These are phyloP conservation scores for Diaporthe sp. DNA, from an alignment of 2,329 filamentous ascomycete species.

Conservation along the genomic window DNA sequence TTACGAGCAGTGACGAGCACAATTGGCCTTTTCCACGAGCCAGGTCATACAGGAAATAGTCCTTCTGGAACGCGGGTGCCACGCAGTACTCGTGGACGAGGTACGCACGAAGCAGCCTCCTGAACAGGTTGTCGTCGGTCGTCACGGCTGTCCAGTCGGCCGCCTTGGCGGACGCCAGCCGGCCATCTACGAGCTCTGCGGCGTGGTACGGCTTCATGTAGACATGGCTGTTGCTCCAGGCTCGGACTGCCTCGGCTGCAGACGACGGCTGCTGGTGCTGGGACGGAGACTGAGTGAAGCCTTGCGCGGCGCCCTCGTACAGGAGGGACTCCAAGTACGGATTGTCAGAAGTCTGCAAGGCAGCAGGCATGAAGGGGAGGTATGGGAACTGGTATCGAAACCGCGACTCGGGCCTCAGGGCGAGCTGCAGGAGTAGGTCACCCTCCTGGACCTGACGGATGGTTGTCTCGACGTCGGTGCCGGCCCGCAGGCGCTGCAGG, in stretches of 20 bases:
- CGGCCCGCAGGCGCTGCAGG: slow-evolving; percentile 9
- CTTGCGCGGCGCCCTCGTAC: neutral
- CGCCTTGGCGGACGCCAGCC: neutral
- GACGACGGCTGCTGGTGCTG: neutral
- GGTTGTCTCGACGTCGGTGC: neutral
- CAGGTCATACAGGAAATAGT: slow-evolving; percentile 13
- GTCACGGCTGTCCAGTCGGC: neutral
- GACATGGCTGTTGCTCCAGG: neutral
- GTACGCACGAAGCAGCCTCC: neutral
- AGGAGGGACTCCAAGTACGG: slow-evolving; percentile 2
- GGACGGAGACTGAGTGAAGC: neutral
- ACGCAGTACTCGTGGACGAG: slow-evolving; percentile 6
- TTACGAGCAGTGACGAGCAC: slow-evolving; percentile 13
- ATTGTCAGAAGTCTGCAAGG: slow-evolving; percentile 24
- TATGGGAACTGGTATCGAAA: slow-evolving; percentile 18
- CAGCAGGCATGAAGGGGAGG: slow-evolving; percentile 11
- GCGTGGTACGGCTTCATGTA: slow-evolving; percentile 9
- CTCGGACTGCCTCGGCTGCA: neutral
- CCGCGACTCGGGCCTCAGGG: neutral
- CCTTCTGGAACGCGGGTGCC: slow-evolving; percentile 5
- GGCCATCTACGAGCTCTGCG: slow-evolving; percentile 1
- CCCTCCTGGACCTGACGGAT: slow-evolving; percentile 9
- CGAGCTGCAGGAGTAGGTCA: slow-evolving; percentile 18
- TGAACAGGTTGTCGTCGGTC: neutral
- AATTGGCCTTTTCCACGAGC: neutral